Conservation (phyloP, 176 grass and related monocot species). For the Musa schizocarpa region DNA sequence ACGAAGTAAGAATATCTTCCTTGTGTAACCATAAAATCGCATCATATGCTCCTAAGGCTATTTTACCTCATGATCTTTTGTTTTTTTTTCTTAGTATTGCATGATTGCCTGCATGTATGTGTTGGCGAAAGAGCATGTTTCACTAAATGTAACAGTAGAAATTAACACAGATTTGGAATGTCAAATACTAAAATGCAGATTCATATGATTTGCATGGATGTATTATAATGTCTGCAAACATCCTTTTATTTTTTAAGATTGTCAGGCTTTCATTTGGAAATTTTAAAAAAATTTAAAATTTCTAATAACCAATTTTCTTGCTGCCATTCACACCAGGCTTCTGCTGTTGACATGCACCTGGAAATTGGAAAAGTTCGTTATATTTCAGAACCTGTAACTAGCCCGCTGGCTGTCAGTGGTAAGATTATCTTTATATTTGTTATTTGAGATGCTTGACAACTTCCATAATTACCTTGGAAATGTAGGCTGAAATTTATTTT, state of each 20-base stretch:
- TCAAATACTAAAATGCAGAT: no score
- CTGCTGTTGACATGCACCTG: slow-evolving; percentile 30
- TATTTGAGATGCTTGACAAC: slow-evolving; percentile 7
- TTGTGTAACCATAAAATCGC: no score
- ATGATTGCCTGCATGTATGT: not conserved
- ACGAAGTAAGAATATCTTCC: no score
- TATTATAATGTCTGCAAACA: not conserved
- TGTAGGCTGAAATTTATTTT: not conserved
- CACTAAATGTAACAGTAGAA: no score
- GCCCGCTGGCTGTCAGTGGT: slow-evolving; percentile 87
- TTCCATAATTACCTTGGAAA: not conserved
- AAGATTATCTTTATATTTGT: slow-evolving; percentile 31
- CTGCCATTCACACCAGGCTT: slow-evolving; percentile 15
- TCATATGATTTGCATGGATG: no score
- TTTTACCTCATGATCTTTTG: not conserved
- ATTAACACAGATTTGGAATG: no score
- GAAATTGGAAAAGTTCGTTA: slow-evolving; percentile 63
- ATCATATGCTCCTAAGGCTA: no score
- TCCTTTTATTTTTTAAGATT: not conserved
- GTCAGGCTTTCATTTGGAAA: not conserved
- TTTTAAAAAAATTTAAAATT: not conserved
- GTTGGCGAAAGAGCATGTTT: not conserved
- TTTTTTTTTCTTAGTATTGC: not conserved
- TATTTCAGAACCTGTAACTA: slow-evolving; percentile 50
- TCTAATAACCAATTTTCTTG: not conserved